Evolutionary conservation across 73 alveolate genomes (phyloP), one percentile per base, ranked within the genome.

Genomic region (Paramecium pentaurelia): DNA sequence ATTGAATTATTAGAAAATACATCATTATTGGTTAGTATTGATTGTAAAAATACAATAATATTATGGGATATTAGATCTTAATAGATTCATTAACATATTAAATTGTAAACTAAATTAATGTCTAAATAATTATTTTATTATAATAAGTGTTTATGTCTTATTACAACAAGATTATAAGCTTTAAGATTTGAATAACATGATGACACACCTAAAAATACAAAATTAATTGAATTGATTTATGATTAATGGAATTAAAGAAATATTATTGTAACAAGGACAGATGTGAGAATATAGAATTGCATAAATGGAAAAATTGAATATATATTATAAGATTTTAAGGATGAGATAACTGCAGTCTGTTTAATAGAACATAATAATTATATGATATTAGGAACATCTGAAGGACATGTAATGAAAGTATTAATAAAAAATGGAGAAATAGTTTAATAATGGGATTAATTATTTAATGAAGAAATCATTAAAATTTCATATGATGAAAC

Each of bases 221-320:
- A 49, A 80, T 14, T 49, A 22, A 36, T 80, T 25, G 47, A 40
- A 42, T 4, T 80, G 9, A 27, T 80, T 10, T 80, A 80, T 80
- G 91, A 80, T 80, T 14, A 42, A 45, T 80, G 91, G 91, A 49
- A 42, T 80, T 32, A 80, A 49, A 80, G 91, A 20, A 80, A 80
- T 49, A 80, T 80, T 5, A 80, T 80, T 1, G 58, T 80, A 10
- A 80, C 91, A 1, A 80, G 91, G 16, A 32, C 49, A 25, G 91
- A 80, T 80, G 58, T 80, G n/a, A 40, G 91, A 25, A 49, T 80
- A 0, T 18, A 80, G n/a, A 80, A 49, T 80, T 32, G 47, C 3
- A 42, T 47, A 9, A 80, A 40, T 47, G 91, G 91, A 2, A 80
- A 80, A 20, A 42, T 44, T 4, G 47, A 45, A 80, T 80, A 80